Base-by-base conservation (phyloP, 2,329 filamentous ascomycete genomes). In the Monosporascus cannonballus region DNA sequence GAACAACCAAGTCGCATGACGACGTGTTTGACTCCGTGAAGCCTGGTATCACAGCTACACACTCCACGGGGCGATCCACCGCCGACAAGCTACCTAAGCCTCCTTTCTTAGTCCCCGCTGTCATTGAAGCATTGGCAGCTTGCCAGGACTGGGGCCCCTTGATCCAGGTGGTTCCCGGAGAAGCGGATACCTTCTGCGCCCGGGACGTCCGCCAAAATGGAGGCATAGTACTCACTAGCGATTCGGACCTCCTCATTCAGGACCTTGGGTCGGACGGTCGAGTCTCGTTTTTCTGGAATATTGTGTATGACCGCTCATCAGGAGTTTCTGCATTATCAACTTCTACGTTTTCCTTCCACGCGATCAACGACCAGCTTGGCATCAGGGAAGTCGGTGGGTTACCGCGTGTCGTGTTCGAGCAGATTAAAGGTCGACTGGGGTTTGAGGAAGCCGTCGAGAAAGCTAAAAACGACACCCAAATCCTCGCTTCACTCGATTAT, bases 131-230 rank as follows among this genome's bases (percentile, higher is more conserved):
- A 6, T 70, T 96, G 22, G 67, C 68, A n/a, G 54, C 59, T 0
- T 80, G 70, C 5, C 18, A 64, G 1, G 66, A 63, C 4, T 83
- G 80, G 56, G 66, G 57, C 4, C 62, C 56, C 54, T 64, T 76
- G 45, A 75, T 73, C 8, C 71, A 75, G 24, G 76, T 94, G 14
- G 86, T 96, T 0, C 84, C 90, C 0, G 91, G 89, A 0, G 93
- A 97, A 70, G 93, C 93, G 1, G 93, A 97, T 65, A 71, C 77
- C 24, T 94, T 83, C 70, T 96, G 91, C 66, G 90, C 90, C 3
- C 71, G 77, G 15, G 76, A 84, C 50, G 77, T 89, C 6, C 75
- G 75, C n/a, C 56, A 72, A 2, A 64, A 75, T 30, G 74, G 77
- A 2, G 82, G 81, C 0, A 73, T 75, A 2, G 78, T 90, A 15